Evolutionary conservation across 1,284 basidiomycete genomes (phyloP), one percentile per base, ranked within the genome.

Genomic region (Omphalotus olearius): DNA sequence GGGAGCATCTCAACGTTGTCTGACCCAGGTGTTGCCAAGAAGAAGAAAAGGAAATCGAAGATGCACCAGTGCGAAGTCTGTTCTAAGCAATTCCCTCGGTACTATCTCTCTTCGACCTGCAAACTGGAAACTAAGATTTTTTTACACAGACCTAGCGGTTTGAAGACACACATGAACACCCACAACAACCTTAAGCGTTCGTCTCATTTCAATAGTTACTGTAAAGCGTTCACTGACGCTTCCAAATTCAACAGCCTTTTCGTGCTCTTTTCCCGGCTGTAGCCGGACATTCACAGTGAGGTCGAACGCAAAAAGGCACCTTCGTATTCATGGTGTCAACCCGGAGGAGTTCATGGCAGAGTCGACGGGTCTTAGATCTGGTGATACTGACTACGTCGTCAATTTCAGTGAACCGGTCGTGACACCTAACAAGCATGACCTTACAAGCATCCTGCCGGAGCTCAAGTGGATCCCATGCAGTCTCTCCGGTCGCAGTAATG

Each of bases 111-210:
- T 4, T 47, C 28, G 11, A 28, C 39, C 17, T 10, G 30, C 4
- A 13, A 2, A 33, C 13, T 33, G 2, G 3, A 2, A 40, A 37
- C 40, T 40, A 38, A 25, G 9, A 16, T 30, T 16, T n/a, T 23
- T 26, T 47, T 4, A 38, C 33, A n/a, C 45, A 71, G 71, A 4
- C 85, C 84, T 0, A 84, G 82, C 56, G 83, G 81, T n/a, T 70
- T 88, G 42, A 71, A 72, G 47, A 86, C 85, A 10, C 85, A 88
- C 66, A 85, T 86, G 82, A 80, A 84, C 56, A 80, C 80, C 36
- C 85, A 88, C 62, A 83, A 78, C 0, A 82, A 83, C 36, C 75
- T 75, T 35, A 82, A 80, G 64, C 85, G 85, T 80, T 64, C 59
- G 79, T 68, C 2, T 49, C 20, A 17, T 14, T 17, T 17, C 11